phyloP scores from a whole-genome alignment of 495 filamentous ascomycete genomes.

The Hypoxylon rickii region DNA sequence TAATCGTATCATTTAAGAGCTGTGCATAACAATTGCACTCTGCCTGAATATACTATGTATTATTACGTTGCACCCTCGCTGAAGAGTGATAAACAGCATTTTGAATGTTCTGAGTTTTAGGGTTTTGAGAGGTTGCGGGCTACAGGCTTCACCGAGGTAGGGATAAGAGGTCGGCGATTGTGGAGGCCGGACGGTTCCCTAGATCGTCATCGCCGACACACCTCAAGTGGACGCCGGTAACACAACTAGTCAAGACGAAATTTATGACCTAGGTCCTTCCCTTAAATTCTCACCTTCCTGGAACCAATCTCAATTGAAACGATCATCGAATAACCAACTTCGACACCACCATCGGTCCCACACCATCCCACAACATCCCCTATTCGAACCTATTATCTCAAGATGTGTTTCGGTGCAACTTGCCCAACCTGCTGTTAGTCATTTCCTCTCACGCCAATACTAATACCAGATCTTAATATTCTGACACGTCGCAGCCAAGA shows the following conservation, averaged over 20 bases:
- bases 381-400: constrained; percentile 12
- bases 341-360: neutral
- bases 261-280: too few relatives aligned
- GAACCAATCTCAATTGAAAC: constrained; percentile 9
- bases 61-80: too few relatives aligned
- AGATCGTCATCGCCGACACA: constrained; percentile 25
- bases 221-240: constrained; percentile 15
- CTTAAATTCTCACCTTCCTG: too few relatives aligned
- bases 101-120: neutral
- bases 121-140: neutral
- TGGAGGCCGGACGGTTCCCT: constrained; percentile 16
- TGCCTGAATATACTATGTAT: too few relatives aligned
- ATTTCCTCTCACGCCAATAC: neutral
- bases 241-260: neutral
- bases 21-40: too few relatives aligned
- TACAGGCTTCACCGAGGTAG: too few relatives aligned
- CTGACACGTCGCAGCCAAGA: constrained; percentile 54
- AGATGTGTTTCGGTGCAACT: constrained; percentile 47
- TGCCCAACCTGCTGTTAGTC: constrained; percentile 48
- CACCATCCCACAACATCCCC: neutral
- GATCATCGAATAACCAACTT: constrained; percentile 5
- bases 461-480: neutral
- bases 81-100: too few relatives aligned
- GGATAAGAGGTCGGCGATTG: constrained; percentile 20
- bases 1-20: too few relatives aligned